Percentiles rank a stretch among this genome's conserved stretches.
Evolutionary conservation across 2,329 filamentous ascomycete species (phyloP).

Genomic region (Verticillium dahliae): DNA sequence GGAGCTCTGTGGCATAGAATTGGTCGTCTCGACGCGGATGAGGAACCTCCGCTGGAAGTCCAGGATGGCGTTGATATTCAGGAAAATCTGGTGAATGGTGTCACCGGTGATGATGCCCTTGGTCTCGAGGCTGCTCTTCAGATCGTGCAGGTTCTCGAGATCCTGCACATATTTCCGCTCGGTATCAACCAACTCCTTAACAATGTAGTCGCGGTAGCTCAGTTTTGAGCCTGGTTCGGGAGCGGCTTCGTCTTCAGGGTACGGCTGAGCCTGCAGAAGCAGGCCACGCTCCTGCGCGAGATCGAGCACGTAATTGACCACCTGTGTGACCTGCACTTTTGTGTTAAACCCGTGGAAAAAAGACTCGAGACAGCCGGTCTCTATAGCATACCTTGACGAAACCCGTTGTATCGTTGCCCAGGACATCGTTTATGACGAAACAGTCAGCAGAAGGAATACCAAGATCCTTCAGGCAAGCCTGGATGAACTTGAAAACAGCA

Average conservation of each 20-base stretch:
- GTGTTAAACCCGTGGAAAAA: conserved; percentile 2
- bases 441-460: conserved; percentile 74
- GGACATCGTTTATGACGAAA: conserved; percentile 87
- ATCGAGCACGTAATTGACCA: conserved; percentile 89
- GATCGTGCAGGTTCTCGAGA: conserved; percentile 83
- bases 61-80: conserved; percentile 90
- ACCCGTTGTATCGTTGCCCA: conserved; percentile 90
- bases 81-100: conserved; percentile 86
- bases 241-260: conserved; percentile 46
- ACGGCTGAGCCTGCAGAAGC: conserved; percentile 55
- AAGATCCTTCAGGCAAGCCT: conserved; percentile 79
- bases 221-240: conserved; percentile 58
- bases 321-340: conserved; percentile 62
- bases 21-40: conserved; percentile 92
- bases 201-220: conserved; percentile 75
- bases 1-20: conserved; percentile 65
- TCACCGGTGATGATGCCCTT: conserved; percentile 85
- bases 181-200: conserved; percentile 87
- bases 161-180: conserved; percentile 98
- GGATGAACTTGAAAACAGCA: conserved; percentile 86
- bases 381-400: conserved; percentile 72
- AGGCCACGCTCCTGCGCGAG: conserved; percentile 73
- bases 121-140: conserved; percentile 86
- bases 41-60: conserved; percentile 94
- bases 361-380: neutral